Evolutionary conservation across 164 flowering plant genomes (phyloP), one percentile per base, ranked within the genome.

Genomic region (Houttuynia cordata): DNA sequence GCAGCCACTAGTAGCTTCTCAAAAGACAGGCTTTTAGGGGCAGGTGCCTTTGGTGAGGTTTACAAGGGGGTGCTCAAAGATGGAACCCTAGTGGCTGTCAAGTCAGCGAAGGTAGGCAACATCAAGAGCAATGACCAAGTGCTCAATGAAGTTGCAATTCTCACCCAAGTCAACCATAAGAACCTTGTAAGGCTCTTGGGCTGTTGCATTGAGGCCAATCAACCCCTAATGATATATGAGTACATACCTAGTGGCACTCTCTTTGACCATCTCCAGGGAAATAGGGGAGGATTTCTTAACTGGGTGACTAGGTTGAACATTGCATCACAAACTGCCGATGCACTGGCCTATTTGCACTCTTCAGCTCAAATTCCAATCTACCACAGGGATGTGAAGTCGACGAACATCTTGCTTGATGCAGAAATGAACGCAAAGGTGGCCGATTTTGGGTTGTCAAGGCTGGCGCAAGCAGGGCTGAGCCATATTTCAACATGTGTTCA

Each of bases 41-140:
- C 66, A 23, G 93, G 93, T 10, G 87, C 87, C 8, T 82, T 76
- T 62, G 93, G 93, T n/a, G n/a, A n/a, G n/a, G n/a, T n/a, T n/a
- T 83, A 80, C 71, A 86, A 72, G 66, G 93, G 93, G 9, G 74
- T 75, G 62, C 78, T 83, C 56, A 66, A 68, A 50, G 86, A 86
- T 70, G 85, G 85, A 19, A 78, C 81, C 1, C 24, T 71, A 8
- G 87, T 82, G 47, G 89, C 89, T 0, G 75, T 83, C 10, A 86
- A 86, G 72, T 69, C 75, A 24, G 85, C 92, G 8, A 86, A 80
- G 65, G 78, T 80, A 34, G 86, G 84, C 1, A 76, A 78, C 61
- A 59, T 75, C 54, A 81, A 80, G 72, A 78, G 86, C 73, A 79
- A 74, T 13, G 64, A 83, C 21, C 89, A 86, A 67, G 81, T 86